A percentile compares a stretch with the other conserved stretches of the same genome.
phyloP scores from a whole-genome alignment of 2,329 filamentous ascomycete species.

The Colletotrichum lupini region DNA sequence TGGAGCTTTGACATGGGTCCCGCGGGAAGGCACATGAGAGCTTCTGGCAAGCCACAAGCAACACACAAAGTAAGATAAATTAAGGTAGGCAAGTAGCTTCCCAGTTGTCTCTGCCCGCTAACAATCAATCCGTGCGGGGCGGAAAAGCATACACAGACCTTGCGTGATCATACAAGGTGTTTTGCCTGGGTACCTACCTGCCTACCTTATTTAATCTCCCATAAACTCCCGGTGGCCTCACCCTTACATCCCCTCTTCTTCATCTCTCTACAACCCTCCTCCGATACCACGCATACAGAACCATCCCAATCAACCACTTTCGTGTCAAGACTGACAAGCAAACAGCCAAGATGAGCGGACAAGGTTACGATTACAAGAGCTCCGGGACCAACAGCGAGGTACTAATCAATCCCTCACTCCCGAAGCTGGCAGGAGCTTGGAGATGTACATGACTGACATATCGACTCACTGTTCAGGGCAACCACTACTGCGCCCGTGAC shows the following conservation, averaged over 20 bases:
- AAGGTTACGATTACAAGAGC: constrained; percentile 56
- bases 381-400: constrained; percentile 74
- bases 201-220: neutral
- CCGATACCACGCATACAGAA: neutral
- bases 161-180: neutral
- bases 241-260: neutral
- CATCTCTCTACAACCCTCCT: neutral
- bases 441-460: neutral
- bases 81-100: neutral
- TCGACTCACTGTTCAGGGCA: constrained; percentile 60
- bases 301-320: neutral
- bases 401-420: constrained; percentile 20
- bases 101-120: neutral
- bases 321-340: neutral
- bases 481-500: constrained; percentile 74
- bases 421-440: too few relatives aligned
- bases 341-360: constrained; percentile 35
- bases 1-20: neutral
- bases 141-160: too few relatives aligned
- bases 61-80: neutral
- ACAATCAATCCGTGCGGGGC: neutral
- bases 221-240: neutral
- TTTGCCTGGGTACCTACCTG: neutral
- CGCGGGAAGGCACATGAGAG: neutral
- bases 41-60: neutral